These are phyloP conservation scores for Ogataea corticis DNA, from an alignment of 805 yeast genomes.

Conservation along the genomic window DNA sequence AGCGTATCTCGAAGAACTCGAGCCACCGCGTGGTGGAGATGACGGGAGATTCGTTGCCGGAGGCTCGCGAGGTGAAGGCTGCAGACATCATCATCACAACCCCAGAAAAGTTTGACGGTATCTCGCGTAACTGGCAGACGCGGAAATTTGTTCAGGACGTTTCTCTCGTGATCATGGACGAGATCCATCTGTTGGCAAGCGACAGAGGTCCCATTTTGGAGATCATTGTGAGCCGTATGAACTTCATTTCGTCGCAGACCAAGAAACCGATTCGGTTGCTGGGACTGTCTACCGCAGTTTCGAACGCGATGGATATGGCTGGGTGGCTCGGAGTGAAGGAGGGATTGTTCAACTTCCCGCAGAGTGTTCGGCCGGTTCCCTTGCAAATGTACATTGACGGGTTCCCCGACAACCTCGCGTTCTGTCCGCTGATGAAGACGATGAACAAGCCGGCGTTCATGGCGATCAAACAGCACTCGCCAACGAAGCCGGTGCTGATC, in stretches of 20 bases:
- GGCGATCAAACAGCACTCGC: conserved; percentile 92
- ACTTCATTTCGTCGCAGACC: conserved; percentile 62
- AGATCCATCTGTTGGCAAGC: conserved; percentile 78
- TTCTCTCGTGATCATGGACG: conserved; percentile 81
- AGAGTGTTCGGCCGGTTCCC: conserved; percentile 83
- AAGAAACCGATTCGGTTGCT: conserved; percentile 61
- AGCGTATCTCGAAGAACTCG: conserved; percentile 49
- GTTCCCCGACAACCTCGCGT: conserved; percentile 77
- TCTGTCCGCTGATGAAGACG: conserved; percentile 81
- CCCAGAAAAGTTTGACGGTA: conserved; percentile 87
- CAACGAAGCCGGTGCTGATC: conserved; percentile 78
- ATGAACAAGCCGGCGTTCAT: conserved; percentile 89
- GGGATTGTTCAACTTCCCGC: conserved; percentile 79
- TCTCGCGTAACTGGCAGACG: conserved; percentile 82
- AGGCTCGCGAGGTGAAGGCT: conserved; percentile 59
- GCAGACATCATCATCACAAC: conserved; percentile 82
- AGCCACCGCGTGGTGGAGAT: conserved; percentile 63
- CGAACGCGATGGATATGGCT: conserved; percentile 84
- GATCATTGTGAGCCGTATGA: conserved; percentile 88
- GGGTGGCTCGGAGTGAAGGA: conserved; percentile 76
- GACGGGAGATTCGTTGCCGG: conserved; percentile 83
- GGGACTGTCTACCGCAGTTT: conserved; percentile 85
- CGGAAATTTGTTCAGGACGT: conserved; percentile 73
- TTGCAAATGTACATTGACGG: conserved; percentile 86
- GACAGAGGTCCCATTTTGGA: conserved; percentile 86